Evolutionary conservation across 306 rosid genomes (phyloP).

Genomic region (Sophora flavescens): DNA sequence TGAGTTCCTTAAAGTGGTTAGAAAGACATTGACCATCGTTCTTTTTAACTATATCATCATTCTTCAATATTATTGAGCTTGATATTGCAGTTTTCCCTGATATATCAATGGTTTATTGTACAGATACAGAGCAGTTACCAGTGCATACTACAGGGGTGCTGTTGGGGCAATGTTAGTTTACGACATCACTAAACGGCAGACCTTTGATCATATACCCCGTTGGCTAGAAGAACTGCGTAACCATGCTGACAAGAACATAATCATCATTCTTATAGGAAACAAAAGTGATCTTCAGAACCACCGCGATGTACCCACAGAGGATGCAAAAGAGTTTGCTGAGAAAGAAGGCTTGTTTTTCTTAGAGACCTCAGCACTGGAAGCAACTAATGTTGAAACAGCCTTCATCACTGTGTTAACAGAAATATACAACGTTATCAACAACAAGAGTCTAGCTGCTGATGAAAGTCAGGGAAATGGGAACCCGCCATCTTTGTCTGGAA

Average conservation of each 20-base stretch:
- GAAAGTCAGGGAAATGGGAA: constrained; percentile 77
- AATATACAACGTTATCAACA: constrained; percentile 86
- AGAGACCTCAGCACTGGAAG: constrained; percentile 89
- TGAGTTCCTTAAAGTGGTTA: not conserved
- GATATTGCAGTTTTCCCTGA: constrained; percentile 28
- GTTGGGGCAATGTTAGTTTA: constrained; percentile 98
- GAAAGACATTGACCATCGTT: not conserved
- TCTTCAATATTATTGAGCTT: constrained; percentile 15
- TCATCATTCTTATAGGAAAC: constrained; percentile 91
- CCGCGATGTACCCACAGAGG: constrained; percentile 87
- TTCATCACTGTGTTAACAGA: constrained; percentile 87
- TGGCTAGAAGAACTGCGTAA: constrained; percentile 95
- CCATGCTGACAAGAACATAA: constrained; percentile 96
- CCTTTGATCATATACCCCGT: constrained; percentile 92
- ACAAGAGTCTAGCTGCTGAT: constrained; percentile 71
- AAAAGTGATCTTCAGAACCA: constrained; percentile 84
- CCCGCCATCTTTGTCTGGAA: constrained; percentile 72
- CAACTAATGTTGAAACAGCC: constrained; percentile 91
- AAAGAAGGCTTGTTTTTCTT: constrained; percentile 93
- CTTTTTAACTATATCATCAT: not conserved
- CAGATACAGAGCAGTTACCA: constrained; percentile 96
- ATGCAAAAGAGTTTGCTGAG: constrained; percentile 92
- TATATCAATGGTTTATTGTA: constrained; percentile 35
- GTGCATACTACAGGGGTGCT: constrained; percentile 98
- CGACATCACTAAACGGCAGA: constrained; percentile 89